Percentiles rank a stretch among this genome's conserved stretches.
These are phyloP conservation scores for Hemisphaericaspora subhashii DNA, from an alignment of 1,139 yeast species.

Conservation along the genomic window DNA sequence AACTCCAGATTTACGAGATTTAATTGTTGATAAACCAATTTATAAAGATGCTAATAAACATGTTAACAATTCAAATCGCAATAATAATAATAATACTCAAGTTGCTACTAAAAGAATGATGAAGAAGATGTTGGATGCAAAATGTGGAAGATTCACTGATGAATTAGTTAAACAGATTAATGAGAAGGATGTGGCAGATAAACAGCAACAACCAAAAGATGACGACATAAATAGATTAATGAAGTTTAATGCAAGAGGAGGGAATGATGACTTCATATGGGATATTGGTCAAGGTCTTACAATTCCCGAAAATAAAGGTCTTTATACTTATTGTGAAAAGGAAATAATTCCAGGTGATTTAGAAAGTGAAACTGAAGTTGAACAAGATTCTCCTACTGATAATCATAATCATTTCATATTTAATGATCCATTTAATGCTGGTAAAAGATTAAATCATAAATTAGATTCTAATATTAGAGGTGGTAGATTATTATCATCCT, in stretches of 20 bases:
- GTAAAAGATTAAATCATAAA: constrained; percentile 6
- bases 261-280: background rate
- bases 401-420: constrained; percentile 2
- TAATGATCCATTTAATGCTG: constrained; percentile 11
- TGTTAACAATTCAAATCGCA: constrained; percentile 16
- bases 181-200: too few species aligned
- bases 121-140: background rate
- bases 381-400: constrained; percentile 7
- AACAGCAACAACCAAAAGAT: too few species aligned
- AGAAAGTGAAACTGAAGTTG: constrained; percentile 12
- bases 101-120: background rate
- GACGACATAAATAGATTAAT: too few species aligned
- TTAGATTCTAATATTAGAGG: constrained; percentile 1
- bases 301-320: background rate
- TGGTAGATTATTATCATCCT: constrained; percentile 8
- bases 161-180: too few species aligned
- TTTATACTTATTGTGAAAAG: background rate
- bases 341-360: constrained; percentile 1
- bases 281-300: background rate
- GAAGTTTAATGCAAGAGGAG: too few species aligned
- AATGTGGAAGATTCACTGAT: background rate
- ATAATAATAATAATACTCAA: background rate
- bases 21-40: constrained; percentile 43
- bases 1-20: constrained; percentile 38
- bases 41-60: constrained; percentile 42